Conservation (phyloP, 371 early-diverging fungal species). For the Blakeslea trispora region DNA sequence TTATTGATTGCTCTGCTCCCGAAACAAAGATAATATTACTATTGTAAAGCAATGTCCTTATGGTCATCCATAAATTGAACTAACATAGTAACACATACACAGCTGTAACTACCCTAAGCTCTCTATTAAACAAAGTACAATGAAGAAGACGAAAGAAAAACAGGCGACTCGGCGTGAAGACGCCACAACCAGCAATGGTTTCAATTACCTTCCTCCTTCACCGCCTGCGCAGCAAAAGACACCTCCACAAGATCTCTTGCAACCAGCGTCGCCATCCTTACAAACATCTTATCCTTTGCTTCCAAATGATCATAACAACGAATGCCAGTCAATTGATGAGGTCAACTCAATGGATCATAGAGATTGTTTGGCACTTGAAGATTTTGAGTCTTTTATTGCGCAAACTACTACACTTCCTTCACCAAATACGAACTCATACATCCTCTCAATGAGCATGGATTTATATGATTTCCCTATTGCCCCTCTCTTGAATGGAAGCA, state of each 20-base stretch:
- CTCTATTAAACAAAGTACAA: neutral
- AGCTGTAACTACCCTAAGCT: slow-evolving; percentile 4
- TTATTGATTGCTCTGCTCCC: neutral
- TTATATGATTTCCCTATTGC: slow-evolving; percentile 8
- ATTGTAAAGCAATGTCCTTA: slow-evolving; percentile 8
- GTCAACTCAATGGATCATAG: neutral
- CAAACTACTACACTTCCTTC: neutral
- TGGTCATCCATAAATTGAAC: slow-evolving; percentile 4
- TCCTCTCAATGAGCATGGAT: neutral
- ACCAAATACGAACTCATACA: slow-evolving; percentile 1
- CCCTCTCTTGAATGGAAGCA: slow-evolving; percentile 1
- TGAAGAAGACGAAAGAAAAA: slow-evolving; percentile 13
- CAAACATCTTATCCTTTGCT: slow-evolving; percentile 19
- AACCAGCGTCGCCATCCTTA: slow-evolving; percentile 18
- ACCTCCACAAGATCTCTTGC: slow-evolving; percentile 43
- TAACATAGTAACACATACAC: neutral
- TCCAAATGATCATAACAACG: neutral
- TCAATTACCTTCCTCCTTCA: slow-evolving; percentile 9
- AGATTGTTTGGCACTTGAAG: slow-evolving; percentile 3
- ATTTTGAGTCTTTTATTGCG: slow-evolving; percentile 8
- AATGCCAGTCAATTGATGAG: neutral
- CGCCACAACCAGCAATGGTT: neutral
- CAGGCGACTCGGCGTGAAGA: slow-evolving; percentile 9
- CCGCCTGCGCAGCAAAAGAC: slow-evolving; percentile 51
- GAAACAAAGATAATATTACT: slow-evolving; percentile 2